Conservation (phyloP, 2,329 filamentous ascomycete species). For the Immersiporthe knoxdaviesiana region DNA sequence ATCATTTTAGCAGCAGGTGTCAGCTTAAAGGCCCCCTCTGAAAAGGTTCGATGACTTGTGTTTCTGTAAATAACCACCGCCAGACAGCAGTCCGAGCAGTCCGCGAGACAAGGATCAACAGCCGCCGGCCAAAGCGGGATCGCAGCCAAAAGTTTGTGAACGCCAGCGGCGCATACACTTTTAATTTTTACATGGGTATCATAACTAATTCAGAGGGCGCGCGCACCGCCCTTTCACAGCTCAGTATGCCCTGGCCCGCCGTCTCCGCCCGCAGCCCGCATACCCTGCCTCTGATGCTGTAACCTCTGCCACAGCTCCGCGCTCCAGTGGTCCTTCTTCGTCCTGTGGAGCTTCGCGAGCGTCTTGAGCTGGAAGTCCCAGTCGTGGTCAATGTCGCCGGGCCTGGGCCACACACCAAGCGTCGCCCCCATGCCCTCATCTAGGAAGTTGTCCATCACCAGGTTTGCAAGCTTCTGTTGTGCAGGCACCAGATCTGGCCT, state of each 20-base stretch:
- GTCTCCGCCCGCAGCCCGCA: constrained; percentile 7
- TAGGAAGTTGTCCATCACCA: constrained; percentile 68
- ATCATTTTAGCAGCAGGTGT: background rate
- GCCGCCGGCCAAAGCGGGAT: background rate
- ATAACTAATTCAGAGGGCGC: background rate
- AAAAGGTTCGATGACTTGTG: background rate
- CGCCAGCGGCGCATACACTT: background rate
- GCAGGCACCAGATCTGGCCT: constrained; percentile 54
- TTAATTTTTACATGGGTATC: constrained; percentile 15
- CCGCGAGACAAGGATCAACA: background rate
- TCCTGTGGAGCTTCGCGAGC: constrained; percentile 44
- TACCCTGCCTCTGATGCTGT: constrained; percentile 34
- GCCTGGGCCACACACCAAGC: constrained; percentile 59
- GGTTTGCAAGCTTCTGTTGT: constrained; percentile 58
- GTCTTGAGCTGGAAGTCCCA: constrained; percentile 59
- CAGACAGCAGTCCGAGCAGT: background rate
- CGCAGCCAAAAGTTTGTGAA: background rate
- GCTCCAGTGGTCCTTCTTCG: constrained; percentile 50
- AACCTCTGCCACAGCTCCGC: constrained; percentile 45
- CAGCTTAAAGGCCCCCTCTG: background rate
- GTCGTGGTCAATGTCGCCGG: constrained; percentile 46
- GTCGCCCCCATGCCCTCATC: constrained; percentile 66
- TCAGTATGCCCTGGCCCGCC: constrained; percentile 16
- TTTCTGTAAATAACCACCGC: background rate
- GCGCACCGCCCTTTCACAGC: constrained; percentile 9